A percentile compares a stretch with the other conserved stretches of the same genome.
Evolutionary conservation across 306 rosid genomes (phyloP).

Genomic region (Psophocarpus tetragonolobus): DNA sequence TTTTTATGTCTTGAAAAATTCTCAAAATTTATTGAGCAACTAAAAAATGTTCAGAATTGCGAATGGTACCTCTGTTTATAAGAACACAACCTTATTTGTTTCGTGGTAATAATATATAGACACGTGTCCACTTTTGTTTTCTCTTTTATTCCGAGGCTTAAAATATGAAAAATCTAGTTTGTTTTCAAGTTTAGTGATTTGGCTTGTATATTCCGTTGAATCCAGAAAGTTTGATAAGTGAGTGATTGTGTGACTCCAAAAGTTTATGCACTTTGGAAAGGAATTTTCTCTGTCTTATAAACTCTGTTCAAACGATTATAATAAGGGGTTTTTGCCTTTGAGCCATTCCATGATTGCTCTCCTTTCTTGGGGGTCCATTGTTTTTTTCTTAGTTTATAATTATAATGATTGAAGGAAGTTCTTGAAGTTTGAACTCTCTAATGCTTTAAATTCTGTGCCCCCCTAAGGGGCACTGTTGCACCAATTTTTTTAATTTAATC

Average conservation of each 20-base stretch:
- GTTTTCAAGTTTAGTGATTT: not conserved
- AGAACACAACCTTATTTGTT: not conserved
- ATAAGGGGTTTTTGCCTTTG: constrained; percentile 23
- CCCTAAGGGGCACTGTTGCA: constrained; percentile 35
- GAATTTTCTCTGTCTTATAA: constrained; percentile 24
- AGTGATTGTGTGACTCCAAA: constrained; percentile 37
- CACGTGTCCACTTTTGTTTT: not conserved
- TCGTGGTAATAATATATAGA: not conserved
- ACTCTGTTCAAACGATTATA: constrained; percentile 24
- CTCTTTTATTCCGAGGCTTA: not conserved
- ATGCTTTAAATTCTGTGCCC: constrained; percentile 4
- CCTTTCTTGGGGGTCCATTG: not conserved
- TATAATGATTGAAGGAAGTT: constrained; percentile 24
- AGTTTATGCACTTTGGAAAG: constrained; percentile 38
- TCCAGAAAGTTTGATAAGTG: constrained; percentile 28
- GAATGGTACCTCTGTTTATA: constrained; percentile 13
- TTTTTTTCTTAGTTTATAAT: not conserved
- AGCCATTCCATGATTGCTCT: not conserved
- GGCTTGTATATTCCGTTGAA: not conserved
- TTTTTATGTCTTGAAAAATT: not conserved
- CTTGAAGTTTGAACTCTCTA: constrained; percentile 4
- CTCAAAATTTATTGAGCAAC: not conserved
- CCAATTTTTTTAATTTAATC: constrained; percentile 5
- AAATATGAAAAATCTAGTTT: not conserved
- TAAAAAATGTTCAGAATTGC: not conserved